phyloP scores from a whole-genome alignment of 805 yeast genomes.

The Ogataea saltuana region DNA sequence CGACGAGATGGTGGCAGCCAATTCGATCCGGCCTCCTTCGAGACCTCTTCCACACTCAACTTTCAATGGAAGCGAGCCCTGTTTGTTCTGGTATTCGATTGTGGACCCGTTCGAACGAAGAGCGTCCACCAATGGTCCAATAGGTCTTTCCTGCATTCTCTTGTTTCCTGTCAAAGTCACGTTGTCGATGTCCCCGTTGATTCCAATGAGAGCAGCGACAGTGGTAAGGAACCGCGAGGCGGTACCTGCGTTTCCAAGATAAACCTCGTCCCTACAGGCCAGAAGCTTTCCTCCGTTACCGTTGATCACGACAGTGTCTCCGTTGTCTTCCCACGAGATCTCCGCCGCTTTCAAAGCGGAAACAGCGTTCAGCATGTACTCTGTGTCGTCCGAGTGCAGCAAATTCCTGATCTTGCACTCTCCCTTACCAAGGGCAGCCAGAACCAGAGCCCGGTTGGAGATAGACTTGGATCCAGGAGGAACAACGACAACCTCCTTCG shows the following conservation, averaged over 20 bases:
- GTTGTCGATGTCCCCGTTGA: slow-evolving; percentile 40
- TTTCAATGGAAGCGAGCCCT: slow-evolving; percentile 84
- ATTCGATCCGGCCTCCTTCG: slow-evolving; percentile 87
- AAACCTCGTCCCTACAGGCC: slow-evolving; percentile 67
- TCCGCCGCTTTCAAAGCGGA: slow-evolving; percentile 76
- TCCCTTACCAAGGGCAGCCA: slow-evolving; percentile 91
- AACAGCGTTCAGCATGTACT: slow-evolving; percentile 90
- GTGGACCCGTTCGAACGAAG: slow-evolving; percentile 75
- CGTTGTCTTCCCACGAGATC: slow-evolving; percentile 81
- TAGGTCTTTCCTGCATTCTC: slow-evolving; percentile 97
- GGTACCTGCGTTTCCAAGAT: slow-evolving; percentile 97
- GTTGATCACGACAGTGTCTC: slow-evolving; percentile 80
- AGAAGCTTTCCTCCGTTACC: slow-evolving; percentile 80
- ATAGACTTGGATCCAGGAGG: slow-evolving; percentile 99
- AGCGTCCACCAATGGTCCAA: slow-evolving; percentile 94
- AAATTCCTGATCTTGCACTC: slow-evolving; percentile 79
- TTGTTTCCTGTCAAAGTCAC: slow-evolving; percentile 88
- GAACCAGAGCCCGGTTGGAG: slow-evolving; percentile 88
- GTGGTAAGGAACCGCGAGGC: slow-evolving; percentile 94
- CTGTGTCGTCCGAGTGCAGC: slow-evolving; percentile 95
- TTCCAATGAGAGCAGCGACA: slow-evolving; percentile 79
- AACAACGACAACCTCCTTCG: slow-evolving; percentile 47
- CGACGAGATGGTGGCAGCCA: slow-evolving; percentile 95
- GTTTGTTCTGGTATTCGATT: slow-evolving; percentile 66
- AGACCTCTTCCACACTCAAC: slow-evolving; percentile 70